Percentiles rank a stretch among this genome's conserved stretches.
Conservation (phyloP, 306 rosid genomes). For the Acmispon strigosus region DNA sequence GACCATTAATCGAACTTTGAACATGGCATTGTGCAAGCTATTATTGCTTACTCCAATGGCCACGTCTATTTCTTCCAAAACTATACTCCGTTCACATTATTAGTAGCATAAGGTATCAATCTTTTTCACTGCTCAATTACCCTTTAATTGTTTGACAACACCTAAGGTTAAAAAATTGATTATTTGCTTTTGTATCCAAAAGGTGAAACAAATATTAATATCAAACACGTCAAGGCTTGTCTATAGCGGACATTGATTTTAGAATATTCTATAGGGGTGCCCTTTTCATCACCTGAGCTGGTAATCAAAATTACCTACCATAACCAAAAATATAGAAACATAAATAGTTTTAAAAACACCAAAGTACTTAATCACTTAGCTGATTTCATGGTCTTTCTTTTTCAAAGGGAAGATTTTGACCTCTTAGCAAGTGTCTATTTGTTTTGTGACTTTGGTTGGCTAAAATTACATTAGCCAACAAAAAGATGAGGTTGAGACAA, state of each 20-base stretch:
- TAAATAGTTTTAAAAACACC: background rate
- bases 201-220: background rate
- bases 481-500: too few species aligned
- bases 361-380: too few species aligned
- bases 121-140: background rate
- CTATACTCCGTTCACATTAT: background rate
- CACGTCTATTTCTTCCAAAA: background rate
- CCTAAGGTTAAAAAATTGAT: background rate
- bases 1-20: background rate
- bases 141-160: background rate
- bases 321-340: background rate
- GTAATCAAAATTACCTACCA: background rate
- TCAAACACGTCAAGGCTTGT: background rate
- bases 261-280: background rate
- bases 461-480: too few species aligned
- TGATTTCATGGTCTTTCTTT: too few species aligned
- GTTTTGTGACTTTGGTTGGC: too few species aligned
- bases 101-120: background rate
- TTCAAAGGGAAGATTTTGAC: too few species aligned
- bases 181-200: background rate
- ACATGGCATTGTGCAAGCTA: background rate
- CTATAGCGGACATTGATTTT: background rate
- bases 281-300: background rate
- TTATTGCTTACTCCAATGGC: background rate
- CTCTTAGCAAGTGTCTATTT: too few species aligned